Conservation (phyloP, 495 filamentous ascomycete genomes). For the Cenococcum geophilum region DNA sequence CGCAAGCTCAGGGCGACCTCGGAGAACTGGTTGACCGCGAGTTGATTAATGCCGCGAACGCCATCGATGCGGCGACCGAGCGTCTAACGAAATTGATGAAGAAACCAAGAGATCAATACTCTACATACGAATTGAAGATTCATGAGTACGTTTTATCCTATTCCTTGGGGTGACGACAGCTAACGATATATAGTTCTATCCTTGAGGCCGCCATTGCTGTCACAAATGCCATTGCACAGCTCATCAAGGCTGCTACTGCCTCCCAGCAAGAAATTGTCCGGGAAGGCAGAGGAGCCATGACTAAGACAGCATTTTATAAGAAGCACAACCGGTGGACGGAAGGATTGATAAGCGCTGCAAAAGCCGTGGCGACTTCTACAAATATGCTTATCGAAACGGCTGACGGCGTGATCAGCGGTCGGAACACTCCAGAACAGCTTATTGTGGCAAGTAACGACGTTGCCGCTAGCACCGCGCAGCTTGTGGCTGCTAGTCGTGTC, state of each 20-base stretch:
- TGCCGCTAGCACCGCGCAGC: slow-evolving; percentile 88
- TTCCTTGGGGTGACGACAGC: neutral
- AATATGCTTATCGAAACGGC: slow-evolving; percentile 96
- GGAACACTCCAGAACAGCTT: slow-evolving; percentile 91
- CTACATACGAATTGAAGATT: slow-evolving; percentile 92
- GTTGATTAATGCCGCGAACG: slow-evolving; percentile 86
- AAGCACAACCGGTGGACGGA: slow-evolving; percentile 98
- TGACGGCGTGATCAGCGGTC: slow-evolving; percentile 84
- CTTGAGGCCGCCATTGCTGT: slow-evolving; percentile 91
- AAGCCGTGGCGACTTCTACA: slow-evolving; percentile 85
- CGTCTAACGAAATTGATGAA: slow-evolving; percentile 84
- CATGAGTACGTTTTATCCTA: slow-evolving; percentile 51
- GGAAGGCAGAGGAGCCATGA: slow-evolving; percentile 81
- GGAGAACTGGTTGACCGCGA: slow-evolving; percentile 92
- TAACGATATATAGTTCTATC: slow-evolving; percentile 49
- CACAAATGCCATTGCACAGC: slow-evolving; percentile 89
- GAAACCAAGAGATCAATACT: slow-evolving; percentile 88
- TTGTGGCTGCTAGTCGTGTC: slow-evolving; percentile 90
- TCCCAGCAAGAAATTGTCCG: slow-evolving; percentile 98
- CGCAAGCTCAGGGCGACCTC: slow-evolving; percentile 69
- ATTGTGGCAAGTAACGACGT: slow-evolving; percentile 98
- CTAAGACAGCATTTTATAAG: slow-evolving; percentile 96
- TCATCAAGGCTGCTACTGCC: slow-evolving; percentile 92
- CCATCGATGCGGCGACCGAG: slow-evolving; percentile 85
- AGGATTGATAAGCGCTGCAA: slow-evolving; percentile 91